Base-by-base conservation (phyloP, 2,329 filamentous ascomycete species). In the Seiridium unicorne region DNA sequence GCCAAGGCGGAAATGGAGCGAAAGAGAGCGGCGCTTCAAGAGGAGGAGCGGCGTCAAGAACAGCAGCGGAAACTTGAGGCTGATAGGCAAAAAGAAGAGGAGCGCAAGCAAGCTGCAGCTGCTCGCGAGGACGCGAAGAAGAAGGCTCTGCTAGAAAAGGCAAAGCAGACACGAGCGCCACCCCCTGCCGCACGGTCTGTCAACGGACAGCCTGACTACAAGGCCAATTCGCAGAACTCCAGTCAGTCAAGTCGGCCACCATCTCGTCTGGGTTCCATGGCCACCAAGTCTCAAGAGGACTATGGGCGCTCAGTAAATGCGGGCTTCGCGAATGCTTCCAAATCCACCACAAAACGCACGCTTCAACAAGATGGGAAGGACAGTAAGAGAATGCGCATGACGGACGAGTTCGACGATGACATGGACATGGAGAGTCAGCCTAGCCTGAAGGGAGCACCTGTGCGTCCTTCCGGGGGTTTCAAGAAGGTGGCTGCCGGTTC, bases 1-100 rank as follows among this genome's bases (percentile, higher is more conserved):
- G 88, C 89, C 44, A 97, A 96, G 75, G 84, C 88, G 13, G 91
- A 96, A 68, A 78, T 90, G 40, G 92, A 96, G 71, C 87, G 90
- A 53, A 92, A 93, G 76, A 84, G 90, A 61, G 85, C 85, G 53
- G 86, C 84, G 5, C 73, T 78, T 18, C 87, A 89, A 65, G 87
- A 89, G 62, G 88, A 91, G 65, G 85, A 90, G 67, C 80, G 79
- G 59, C 83, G 77, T 55, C 82, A 85, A 62, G 86, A 89, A 59
- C 78, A 84, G 62, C 79, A 83, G 64, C 79, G 79, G 35, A 84
- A 84, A 58, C 81, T 84, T 57, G 88, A 92, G 64, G 77, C 79
- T 13, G 87, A 89, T 63, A 82, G 81, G 46, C 85, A 87, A 66
- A 84, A 81, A 64, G 82, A 86, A 65, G 81, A 84, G 63, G 85